phyloP scores from a whole-genome alignment of 495 filamentous ascomycete genomes.

The Penicillium longicatenatum region DNA sequence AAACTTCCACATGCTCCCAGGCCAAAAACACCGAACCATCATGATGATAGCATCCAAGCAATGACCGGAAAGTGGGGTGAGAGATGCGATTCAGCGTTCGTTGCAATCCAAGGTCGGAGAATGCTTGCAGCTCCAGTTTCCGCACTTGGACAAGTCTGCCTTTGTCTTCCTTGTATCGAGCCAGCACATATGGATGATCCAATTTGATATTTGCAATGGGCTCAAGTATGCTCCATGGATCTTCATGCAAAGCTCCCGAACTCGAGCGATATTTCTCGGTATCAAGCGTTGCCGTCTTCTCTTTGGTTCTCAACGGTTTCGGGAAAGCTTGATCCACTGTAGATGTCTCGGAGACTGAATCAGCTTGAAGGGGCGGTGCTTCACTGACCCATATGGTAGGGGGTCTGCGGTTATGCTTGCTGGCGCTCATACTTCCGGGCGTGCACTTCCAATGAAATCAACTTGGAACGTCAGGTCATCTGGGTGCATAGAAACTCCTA shows the following conservation, averaged over 20 bases:
- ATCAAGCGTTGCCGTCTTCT: not conserved
- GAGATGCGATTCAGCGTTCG: slow-evolving; percentile 7
- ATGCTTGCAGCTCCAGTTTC: slow-evolving; percentile 1
- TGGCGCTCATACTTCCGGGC: not conserved
- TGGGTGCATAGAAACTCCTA: not conserved
- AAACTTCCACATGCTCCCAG: slow-evolving; percentile 11
- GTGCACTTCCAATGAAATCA: not conserved
- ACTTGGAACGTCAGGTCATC: not conserved
- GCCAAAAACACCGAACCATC: not conserved
- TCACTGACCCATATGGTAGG: not conserved
- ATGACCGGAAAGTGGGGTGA: slow-evolving; percentile 5
- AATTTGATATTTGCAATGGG: not conserved
- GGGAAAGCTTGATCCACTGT: not conserved
- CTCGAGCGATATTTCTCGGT: not conserved
- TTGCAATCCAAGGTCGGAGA: not conserved
- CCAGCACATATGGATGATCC: not conserved
- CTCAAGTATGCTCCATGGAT: not conserved
- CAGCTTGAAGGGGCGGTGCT: not conserved
- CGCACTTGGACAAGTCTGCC: slow-evolving; percentile 7
- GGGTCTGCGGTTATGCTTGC: not conserved
- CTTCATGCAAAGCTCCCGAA: not conserved
- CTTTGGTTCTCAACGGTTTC: not conserved
- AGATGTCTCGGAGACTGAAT: not conserved
- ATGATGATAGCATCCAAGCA: slow-evolving; percentile 10
- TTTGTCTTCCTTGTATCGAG: slow-evolving; percentile 4